phyloP scores from a whole-genome alignment of 2,329 filamentous ascomycete species.

The Didymellaceae sp. region DNA sequence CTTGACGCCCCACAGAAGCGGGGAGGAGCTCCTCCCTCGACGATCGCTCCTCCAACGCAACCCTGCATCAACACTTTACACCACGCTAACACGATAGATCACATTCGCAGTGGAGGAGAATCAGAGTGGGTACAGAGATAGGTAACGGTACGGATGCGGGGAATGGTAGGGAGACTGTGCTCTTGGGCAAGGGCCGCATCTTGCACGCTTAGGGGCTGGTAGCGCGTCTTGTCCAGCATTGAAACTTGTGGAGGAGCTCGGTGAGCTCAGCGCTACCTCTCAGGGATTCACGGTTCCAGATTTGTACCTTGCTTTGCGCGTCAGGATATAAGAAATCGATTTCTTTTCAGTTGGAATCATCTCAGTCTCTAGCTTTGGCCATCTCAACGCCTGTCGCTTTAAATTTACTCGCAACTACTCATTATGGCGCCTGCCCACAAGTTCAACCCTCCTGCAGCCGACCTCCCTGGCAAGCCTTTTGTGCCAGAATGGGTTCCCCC shows the following conservation, averaged over 20 bases:
- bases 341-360: background rate
- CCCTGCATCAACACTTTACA: background rate
- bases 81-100: background rate
- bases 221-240: background rate
- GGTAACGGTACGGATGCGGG: slow-evolving; percentile 6
- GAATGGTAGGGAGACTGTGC: background rate
- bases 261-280: background rate
- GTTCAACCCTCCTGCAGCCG: slow-evolving; percentile 29
- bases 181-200: background rate
- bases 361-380: background rate
- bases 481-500: slow-evolving; percentile 48
- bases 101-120: background rate
- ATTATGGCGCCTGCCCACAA: slow-evolving; percentile 26
- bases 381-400: background rate
- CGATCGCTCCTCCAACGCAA: slow-evolving; percentile 1
- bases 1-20: background rate
- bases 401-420: background rate
- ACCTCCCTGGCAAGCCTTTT: slow-evolving; percentile 30
- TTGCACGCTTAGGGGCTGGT: background rate
- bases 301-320: background rate
- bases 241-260: slow-evolving; percentile 11
- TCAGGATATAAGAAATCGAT: slow-evolving; percentile 4
- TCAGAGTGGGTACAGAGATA: background rate
- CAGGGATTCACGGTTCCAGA: background rate
- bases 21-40: slow-evolving; percentile 24